A percentile compares a stretch with the other conserved stretches of the same genome.
phyloP scores from a whole-genome alignment of 306 rosid species.

The Cicer bijugum region DNA sequence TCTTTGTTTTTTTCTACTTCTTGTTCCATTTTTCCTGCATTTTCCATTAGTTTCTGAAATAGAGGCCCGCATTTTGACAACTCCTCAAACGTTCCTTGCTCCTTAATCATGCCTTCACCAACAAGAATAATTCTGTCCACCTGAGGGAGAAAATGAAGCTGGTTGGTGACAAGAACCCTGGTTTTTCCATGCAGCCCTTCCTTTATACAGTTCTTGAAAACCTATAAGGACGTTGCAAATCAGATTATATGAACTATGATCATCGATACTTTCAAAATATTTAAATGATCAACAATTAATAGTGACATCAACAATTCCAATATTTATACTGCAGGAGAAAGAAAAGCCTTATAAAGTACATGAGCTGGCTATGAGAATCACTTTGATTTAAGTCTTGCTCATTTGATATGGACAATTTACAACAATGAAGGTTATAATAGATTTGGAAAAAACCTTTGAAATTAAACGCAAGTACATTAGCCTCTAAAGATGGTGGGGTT shows the following conservation, averaged over 20 bases:
- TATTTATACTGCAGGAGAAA: slow-evolving; percentile 13
- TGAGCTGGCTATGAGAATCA: neutral
- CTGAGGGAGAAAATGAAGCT: slow-evolving; percentile 89
- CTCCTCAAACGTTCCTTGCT: slow-evolving; percentile 87
- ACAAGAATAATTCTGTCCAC: slow-evolving; percentile 78
- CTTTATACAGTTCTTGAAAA: slow-evolving; percentile 81
- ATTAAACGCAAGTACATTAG: neutral
- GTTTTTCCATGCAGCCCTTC: slow-evolving; percentile 82
- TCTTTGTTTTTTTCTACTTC: slow-evolving; percentile 48
- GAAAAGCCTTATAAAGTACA: neutral
- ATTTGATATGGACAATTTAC: slow-evolving; percentile 12
- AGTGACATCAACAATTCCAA: neutral
- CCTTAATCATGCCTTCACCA: slow-evolving; percentile 69
- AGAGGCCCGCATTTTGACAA: slow-evolving; percentile 64
- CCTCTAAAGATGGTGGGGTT: too few relatives aligned
- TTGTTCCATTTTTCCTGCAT: slow-evolving; percentile 87
- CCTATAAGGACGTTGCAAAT: slow-evolving; percentile 52
- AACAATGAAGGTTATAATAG: slow-evolving; percentile 4
- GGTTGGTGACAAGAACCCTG: slow-evolving; percentile 90
- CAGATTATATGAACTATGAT: slow-evolving; percentile 24
- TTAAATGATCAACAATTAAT: slow-evolving; percentile 15
- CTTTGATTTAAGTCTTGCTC: neutral
- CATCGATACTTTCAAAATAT: neutral
- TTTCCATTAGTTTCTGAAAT: slow-evolving; percentile 91
- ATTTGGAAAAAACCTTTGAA: neutral